Evolutionary conservation across 2,329 filamentous ascomycete genomes (phyloP).

Genomic region (Aureobasidium sp.): DNA sequence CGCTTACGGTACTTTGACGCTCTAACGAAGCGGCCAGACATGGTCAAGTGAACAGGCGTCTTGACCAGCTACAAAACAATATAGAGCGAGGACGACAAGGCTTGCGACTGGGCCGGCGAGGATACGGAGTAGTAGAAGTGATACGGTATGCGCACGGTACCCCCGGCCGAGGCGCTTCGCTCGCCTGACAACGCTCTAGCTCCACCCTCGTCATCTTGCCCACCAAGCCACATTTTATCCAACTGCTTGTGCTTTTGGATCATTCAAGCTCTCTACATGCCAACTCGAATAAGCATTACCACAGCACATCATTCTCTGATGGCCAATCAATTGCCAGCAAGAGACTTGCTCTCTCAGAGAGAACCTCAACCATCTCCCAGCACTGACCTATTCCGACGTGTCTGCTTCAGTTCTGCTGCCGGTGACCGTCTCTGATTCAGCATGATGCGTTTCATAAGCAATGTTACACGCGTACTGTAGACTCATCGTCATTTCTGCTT

Average conservation of each 20-base stretch:
- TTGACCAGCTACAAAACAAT: not conserved
- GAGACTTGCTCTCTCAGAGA: not conserved
- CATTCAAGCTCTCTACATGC: not conserved
- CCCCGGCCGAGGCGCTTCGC: not conserved
- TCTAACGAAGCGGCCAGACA: slow-evolving; percentile 67
- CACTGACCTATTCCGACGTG: not conserved
- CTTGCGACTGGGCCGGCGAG: not conserved
- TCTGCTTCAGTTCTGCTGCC: not conserved
- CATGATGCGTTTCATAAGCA: no score
- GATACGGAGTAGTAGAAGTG: not conserved
- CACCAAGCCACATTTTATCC: not conserved
- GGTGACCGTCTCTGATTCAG: no score
- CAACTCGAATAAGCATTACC: no score
- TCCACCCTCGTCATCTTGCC: not conserved
- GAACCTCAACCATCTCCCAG: not conserved
- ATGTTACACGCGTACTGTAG: no score
- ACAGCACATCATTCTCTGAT: no score
- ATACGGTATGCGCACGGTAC: not conserved
- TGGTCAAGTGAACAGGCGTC: slow-evolving; percentile 27
- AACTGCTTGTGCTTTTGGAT: not conserved
- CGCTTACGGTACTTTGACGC: slow-evolving; percentile 65
- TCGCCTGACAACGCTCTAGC: not conserved
- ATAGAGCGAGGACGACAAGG: not conserved
- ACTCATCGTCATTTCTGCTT: no score
- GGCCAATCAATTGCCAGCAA: not conserved